Evolutionary conservation across 805 yeast genomes (phyloP).

Genomic region (Pichia insulana): DNA sequence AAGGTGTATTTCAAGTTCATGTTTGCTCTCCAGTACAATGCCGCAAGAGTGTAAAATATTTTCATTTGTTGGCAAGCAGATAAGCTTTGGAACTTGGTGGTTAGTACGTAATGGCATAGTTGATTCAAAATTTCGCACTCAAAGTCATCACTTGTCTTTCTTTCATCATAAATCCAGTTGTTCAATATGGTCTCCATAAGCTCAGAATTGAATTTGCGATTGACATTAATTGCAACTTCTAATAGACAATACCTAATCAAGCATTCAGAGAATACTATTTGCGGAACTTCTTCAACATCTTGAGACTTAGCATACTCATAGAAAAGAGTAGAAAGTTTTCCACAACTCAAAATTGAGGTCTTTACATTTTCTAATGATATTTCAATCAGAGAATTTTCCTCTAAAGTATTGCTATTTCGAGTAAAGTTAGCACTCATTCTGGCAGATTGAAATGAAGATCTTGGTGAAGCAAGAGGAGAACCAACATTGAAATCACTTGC

Average conservation of each 20-base stretch:
- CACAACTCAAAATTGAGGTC: slow-evolving; percentile 31
- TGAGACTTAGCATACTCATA: slow-evolving; percentile 46
- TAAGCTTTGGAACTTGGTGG: slow-evolving; percentile 37
- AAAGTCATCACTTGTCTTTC: slow-evolving; percentile 7
- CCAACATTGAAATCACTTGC: slow-evolving; percentile 20
- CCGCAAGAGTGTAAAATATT: slow-evolving; percentile 57
- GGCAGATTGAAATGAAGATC: slow-evolving; percentile 34
- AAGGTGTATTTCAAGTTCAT: slow-evolving; percentile 62
- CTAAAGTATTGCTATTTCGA: slow-evolving; percentile 1
- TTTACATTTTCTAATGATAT: slow-evolving; percentile 23
- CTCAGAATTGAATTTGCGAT: slow-evolving; percentile 37
- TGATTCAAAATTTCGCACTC: slow-evolving; percentile 36
- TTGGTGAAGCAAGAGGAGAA: slow-evolving; percentile 34
- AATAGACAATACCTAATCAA: slow-evolving; percentile 55
- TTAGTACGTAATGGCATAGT: slow-evolving; percentile 39
- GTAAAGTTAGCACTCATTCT: slow-evolving; percentile 10
- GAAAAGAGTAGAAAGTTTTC: slow-evolving; percentile 32
- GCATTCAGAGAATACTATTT: slow-evolving; percentile 65
- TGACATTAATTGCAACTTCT: slow-evolving; percentile 42
- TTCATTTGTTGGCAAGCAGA: slow-evolving; percentile 46
- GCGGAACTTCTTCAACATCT: slow-evolving; percentile 74
- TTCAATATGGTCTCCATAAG: slow-evolving; percentile 39
- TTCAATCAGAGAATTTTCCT: slow-evolving; percentile 6
- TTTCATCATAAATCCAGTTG: slow-evolving; percentile 13
- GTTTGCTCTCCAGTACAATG: slow-evolving; percentile 52